Conservation (phyloP, 495 filamentous ascomycete species). For the Penicillium diatomitis region DNA sequence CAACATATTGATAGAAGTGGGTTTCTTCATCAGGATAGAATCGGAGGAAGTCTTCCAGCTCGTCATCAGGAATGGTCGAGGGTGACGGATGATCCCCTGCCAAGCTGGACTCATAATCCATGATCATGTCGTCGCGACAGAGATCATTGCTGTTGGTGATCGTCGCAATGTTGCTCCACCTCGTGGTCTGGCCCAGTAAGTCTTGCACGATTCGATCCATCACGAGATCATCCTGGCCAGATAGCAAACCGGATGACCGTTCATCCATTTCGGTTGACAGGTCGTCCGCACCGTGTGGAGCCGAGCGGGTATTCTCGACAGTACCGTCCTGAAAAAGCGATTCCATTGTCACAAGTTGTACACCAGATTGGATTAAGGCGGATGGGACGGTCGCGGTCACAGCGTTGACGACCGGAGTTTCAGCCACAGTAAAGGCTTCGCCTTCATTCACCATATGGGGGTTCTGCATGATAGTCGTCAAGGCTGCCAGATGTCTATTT, state of each 20-base stretch:
- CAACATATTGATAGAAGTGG: slow-evolving; percentile 11
- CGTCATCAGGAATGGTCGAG: slow-evolving; percentile 13
- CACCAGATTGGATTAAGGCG: neutral
- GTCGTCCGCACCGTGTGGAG: slow-evolving; percentile 19
- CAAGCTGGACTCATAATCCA: slow-evolving; percentile 21
- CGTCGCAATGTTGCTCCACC: slow-evolving; percentile 12
- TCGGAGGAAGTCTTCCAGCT: slow-evolving; percentile 25
- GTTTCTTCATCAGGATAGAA: slow-evolving; percentile 30
- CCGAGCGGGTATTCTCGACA: slow-evolving; percentile 9
- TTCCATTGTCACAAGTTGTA: neutral
- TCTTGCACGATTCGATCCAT: slow-evolving; percentile 16
- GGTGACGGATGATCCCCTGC: slow-evolving; percentile 9
- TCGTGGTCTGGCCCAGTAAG: slow-evolving; percentile 8
- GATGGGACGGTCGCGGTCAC: slow-evolving; percentile 8
- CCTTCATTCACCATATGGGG: slow-evolving; percentile 12
- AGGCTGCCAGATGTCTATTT: slow-evolving; percentile 23
- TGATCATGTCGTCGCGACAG: slow-evolving; percentile 14
- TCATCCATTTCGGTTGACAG: slow-evolving; percentile 11
- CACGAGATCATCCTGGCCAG: slow-evolving; percentile 6
- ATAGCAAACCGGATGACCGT: slow-evolving; percentile 1
- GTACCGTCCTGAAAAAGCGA: neutral
- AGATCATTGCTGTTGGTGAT: slow-evolving; percentile 17
- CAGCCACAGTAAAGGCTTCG: slow-evolving; percentile 10
- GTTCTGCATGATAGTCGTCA: slow-evolving; percentile 28
- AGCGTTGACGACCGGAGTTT: slow-evolving; percentile 26